phyloP scores from a whole-genome alignment of 306 rosid genomes.

The Glycyrrhiza uralensis region DNA sequence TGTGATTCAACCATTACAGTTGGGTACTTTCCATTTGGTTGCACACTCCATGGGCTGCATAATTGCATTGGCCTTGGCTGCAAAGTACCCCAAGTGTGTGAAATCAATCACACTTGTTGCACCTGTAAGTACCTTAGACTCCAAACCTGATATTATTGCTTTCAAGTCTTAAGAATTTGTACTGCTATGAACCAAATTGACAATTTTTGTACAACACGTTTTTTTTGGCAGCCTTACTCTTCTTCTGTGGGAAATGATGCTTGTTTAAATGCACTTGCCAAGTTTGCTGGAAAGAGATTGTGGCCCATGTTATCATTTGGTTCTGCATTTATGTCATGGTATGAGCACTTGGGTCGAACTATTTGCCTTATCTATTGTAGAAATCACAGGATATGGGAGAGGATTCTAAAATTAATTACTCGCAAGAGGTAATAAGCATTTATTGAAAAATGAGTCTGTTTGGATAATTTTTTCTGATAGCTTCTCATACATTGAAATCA shows the following conservation, averaged over 20 bases:
- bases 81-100: constrained; percentile 51
- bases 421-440: constrained; percentile 46
- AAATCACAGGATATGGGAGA: constrained; percentile 74
- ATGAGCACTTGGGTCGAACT: constrained; percentile 77
- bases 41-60: constrained; percentile 94
- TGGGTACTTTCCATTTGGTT: constrained; percentile 75
- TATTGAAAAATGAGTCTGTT: no score
- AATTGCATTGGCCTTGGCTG: constrained; percentile 77
- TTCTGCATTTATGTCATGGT: constrained; percentile 79
- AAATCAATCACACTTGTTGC: constrained; percentile 79
- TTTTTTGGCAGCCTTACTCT: constrained; percentile 63
- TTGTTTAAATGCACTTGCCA: constrained; percentile 43
- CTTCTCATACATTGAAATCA: no score
- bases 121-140: constrained; percentile 58
- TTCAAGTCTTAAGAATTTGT: not conserved
- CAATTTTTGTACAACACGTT: not conserved
- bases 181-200: constrained; percentile 1
- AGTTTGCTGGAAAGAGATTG: constrained; percentile 51
- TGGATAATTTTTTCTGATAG: no score
- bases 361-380: constrained; percentile 68
- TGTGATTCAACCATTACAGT: constrained; percentile 44
- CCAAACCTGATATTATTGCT: not conserved
- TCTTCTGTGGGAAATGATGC: constrained; percentile 46
- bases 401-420: constrained; percentile 41
- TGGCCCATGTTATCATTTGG: constrained; percentile 71